Percentiles rank a stretch among this genome's conserved stretches.
phyloP scores from a whole-genome alignment of 140 eudicot species.

The Anethum foeniculum region DNA sequence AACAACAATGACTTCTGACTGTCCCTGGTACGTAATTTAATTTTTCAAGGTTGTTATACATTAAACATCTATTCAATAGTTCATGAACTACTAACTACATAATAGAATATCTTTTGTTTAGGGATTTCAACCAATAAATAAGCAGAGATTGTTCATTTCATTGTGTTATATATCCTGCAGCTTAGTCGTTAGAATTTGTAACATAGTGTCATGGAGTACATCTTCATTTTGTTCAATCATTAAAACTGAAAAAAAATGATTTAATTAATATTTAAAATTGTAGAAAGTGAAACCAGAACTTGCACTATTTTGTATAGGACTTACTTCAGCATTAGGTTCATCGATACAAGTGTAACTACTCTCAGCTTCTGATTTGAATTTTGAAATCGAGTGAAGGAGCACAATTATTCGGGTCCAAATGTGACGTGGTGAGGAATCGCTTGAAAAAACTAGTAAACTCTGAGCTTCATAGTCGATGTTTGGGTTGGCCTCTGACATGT shows the following conservation, averaged over 20 bases:
- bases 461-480: slow-evolving; percentile 6
- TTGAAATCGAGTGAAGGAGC: background rate
- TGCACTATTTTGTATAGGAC: background rate
- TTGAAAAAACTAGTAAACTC: slow-evolving; percentile 1
- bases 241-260: background rate
- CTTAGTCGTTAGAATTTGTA: background rate
- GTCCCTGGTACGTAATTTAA: slow-evolving; percentile 4
- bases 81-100: background rate
- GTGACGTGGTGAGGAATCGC: background rate
- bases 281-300: background rate
- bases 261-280: background rate
- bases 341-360: background rate
- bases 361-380: background rate
- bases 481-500: background rate
- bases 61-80: background rate
- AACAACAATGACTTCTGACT: background rate
- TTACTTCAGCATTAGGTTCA: background rate
- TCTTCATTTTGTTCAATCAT: background rate
- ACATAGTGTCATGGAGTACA: background rate
- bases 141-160: background rate
- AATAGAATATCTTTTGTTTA: background rate
- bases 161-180: background rate
- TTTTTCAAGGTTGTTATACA: background rate
- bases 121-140: background rate
- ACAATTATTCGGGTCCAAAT: background rate